phyloP scores from a whole-genome alignment of 306 rosid species.

The Boehmeria nivea region DNA sequence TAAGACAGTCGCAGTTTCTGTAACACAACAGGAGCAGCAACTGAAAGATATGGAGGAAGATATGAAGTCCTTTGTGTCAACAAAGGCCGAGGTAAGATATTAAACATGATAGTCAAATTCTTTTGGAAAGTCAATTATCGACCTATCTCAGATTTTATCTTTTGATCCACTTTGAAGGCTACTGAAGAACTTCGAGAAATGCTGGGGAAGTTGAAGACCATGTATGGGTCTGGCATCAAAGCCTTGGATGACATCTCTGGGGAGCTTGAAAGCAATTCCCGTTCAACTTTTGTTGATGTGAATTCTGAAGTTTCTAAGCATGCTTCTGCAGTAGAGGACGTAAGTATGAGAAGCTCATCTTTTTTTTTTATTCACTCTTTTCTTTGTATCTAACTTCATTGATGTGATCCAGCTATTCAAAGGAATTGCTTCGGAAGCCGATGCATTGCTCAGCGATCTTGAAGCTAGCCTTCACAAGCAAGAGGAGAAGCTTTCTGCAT shows the following conservation, averaged over 20 bases:
- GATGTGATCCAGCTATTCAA: conserved; percentile 70
- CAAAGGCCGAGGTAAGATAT: conserved; percentile 63
- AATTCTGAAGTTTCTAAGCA: conserved; percentile 89
- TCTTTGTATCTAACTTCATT: conserved; percentile 25
- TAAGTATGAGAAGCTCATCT: conserved; percentile 28
- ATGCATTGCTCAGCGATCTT: conserved; percentile 74
- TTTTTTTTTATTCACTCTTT: conserved; percentile 7
- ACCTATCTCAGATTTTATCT: not conserved
- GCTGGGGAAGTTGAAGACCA: conserved; percentile 62
- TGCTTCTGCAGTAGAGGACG: conserved; percentile 84
- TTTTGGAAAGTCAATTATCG: conserved; percentile 6
- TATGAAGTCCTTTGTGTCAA: conserved; percentile 82
- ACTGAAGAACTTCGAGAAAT: conserved; percentile 78
- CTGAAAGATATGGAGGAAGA: conserved; percentile 88
- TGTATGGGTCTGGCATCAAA: conserved; percentile 81
- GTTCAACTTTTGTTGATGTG: conserved; percentile 67
- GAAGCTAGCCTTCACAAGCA: conserved; percentile 86
- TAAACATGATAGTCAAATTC: conserved; percentile 11
- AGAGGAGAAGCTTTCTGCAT: conserved; percentile 73
- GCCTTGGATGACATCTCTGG: conserved; percentile 70
- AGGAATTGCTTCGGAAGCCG: conserved; percentile 93
- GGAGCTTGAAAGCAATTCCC: conserved; percentile 79
- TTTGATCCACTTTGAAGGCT: conserved; percentile 56
- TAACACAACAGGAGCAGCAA: conserved; percentile 84
- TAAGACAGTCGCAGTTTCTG: conserved; percentile 87